phyloP scores from a whole-genome alignment of 331 rosid genomes.

The Prunus yedoensis region DNA sequence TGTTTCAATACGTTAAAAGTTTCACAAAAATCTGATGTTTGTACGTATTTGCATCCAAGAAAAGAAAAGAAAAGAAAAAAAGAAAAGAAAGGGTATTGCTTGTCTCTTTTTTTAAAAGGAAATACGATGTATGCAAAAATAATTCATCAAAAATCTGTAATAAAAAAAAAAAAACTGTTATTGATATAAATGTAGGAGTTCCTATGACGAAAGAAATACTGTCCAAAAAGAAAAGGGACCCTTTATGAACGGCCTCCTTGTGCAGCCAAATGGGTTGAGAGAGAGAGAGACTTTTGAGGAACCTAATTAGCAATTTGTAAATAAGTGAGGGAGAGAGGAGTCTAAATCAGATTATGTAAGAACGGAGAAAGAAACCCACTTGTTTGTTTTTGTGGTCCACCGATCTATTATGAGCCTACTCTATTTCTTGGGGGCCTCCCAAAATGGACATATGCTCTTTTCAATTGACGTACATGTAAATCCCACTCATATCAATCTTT shows the following conservation, averaged over 20 bases:
- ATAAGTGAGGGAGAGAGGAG: slow-evolving; percentile 4
- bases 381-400: slow-evolving; percentile 37
- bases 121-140: no score
- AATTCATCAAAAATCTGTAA: no score
- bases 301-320: slow-evolving; percentile 19
- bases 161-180: no score
- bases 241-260: slow-evolving; percentile 9
- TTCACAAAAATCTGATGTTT: neutral
- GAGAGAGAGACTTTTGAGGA: neutral
- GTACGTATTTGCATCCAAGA: neutral
- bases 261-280: slow-evolving; percentile 5
- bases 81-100: neutral
- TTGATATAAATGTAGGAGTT: no score
- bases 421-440: slow-evolving; percentile 33
- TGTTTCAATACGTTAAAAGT: slow-evolving; percentile 12
- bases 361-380: slow-evolving; percentile 10
- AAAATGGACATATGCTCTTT: slow-evolving; percentile 24
- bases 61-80: slow-evolving; percentile 16
- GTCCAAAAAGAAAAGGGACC: no score
- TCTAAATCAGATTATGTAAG: slow-evolving; percentile 24
- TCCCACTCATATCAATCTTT: neutral
- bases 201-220: neutral
- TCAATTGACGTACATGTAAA: slow-evolving; percentile 3
- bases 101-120: no score
- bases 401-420: slow-evolving; percentile 32